phyloP scores from a whole-genome alignment of 2,329 filamentous ascomycete species.

The Dactylella cylindrospora region DNA sequence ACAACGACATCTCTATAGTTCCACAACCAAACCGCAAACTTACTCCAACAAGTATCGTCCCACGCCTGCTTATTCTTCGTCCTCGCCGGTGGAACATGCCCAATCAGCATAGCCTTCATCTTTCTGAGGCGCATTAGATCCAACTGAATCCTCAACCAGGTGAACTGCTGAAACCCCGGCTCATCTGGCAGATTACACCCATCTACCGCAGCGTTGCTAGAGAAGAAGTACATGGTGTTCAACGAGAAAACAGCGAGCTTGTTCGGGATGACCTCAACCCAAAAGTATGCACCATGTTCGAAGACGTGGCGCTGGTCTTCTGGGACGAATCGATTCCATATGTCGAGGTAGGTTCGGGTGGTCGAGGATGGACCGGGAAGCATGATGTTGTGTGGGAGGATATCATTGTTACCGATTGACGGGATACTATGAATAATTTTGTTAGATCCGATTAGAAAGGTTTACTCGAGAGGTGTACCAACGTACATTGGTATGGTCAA shows the following conservation, averaged over 20 bases:
- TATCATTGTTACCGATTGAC: conserved; percentile 95
- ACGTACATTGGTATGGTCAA: conserved; percentile 64
- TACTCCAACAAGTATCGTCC: conserved; percentile 97
- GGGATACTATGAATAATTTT: conserved; percentile 73
- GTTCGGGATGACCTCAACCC: conserved; percentile 83
- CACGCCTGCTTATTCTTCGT: conserved; percentile 82
- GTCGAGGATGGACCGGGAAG: conserved; percentile 80
- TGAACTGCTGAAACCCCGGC: conserved; percentile 90
- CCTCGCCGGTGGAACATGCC: conserved; percentile 88
- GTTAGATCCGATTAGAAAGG: too few species aligned
- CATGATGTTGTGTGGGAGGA: conserved; percentile 95
- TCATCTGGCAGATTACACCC: conserved; percentile 77
- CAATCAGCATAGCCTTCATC: conserved; percentile 92
- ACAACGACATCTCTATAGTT: conserved; percentile 90
- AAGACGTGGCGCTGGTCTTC: conserved; percentile 91
- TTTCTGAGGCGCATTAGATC: conserved; percentile 76
- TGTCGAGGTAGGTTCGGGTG: conserved; percentile 72
- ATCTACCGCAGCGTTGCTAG: conserved; percentile 88
- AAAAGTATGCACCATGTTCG: conserved; percentile 90
- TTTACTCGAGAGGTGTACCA: too few species aligned
- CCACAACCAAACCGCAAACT: conserved; percentile 85
- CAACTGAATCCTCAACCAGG: conserved; percentile 90
- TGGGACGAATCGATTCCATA: conserved; percentile 87
- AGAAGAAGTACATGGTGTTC: conserved; percentile 96
- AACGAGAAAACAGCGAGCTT: conserved; percentile 84